These are phyloP conservation scores for Boletus reticulatus DNA, from an alignment of 768 basidiomycete genomes.

Conservation along the genomic window DNA sequence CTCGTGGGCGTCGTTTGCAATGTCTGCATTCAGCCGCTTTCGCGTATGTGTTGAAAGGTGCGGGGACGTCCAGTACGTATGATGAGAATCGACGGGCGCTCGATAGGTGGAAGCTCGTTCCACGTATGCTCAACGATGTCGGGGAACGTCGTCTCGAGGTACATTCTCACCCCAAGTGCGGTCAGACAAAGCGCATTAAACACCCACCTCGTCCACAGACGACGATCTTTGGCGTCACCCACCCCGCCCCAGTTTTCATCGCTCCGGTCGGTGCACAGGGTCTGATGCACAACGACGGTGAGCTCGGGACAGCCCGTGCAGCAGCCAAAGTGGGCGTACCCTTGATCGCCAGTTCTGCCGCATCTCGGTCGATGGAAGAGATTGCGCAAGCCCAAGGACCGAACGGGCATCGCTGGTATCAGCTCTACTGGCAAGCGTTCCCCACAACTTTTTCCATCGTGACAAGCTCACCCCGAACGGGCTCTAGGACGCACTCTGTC, in stretches of 20 bases:
- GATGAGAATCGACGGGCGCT: constrained; percentile 60
- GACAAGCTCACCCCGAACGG: neutral
- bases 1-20: neutral
- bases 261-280: constrained; percentile 59
- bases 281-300: constrained; percentile 43
- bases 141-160: constrained; percentile 51
- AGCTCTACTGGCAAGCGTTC: constrained; percentile 41
- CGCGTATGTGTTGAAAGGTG: constrained; percentile 67
- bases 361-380: constrained; percentile 48
- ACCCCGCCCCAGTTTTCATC: constrained; percentile 45
- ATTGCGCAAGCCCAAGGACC: constrained; percentile 46
- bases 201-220: constrained; percentile 38
- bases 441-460: neutral
- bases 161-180: neutral
- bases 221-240: constrained; percentile 51
- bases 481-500: constrained; percentile 36
- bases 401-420: constrained; percentile 45
- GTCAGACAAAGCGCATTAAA: neutral
- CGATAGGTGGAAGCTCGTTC: constrained; percentile 54
- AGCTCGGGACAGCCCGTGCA: constrained; percentile 44
- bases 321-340: constrained; percentile 47
- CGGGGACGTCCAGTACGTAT: constrained; percentile 65
- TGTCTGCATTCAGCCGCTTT: constrained; percentile 47
- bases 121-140: constrained; percentile 53
- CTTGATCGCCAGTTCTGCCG: constrained; percentile 25